Conservation (phyloP, 331 rosid genomes). For the Malus hybrid region DNA sequence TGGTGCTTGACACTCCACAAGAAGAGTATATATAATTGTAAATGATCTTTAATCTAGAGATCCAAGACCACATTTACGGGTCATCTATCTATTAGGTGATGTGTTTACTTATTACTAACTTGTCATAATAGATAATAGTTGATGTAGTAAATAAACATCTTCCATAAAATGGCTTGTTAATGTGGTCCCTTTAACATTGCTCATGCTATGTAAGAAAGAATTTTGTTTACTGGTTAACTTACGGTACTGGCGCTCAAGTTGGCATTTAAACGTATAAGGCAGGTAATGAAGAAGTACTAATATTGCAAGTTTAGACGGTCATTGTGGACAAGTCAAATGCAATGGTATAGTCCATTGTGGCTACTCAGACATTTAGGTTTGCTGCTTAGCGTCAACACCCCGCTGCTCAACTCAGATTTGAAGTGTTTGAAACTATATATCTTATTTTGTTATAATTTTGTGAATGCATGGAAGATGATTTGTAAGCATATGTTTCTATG, state of each 20-base stretch:
- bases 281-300: neutral
- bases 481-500: neutral
- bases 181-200: too few species aligned
- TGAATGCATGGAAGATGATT: neutral
- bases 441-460: neutral
- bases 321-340: neutral
- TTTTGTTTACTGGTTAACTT: too few species aligned
- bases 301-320: neutral
- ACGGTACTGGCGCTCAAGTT: neutral
- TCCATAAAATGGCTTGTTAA: too few species aligned
- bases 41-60: too few species aligned
- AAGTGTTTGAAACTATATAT: neutral
- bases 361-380: neutral
- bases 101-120: too few species aligned
- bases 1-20: too few species aligned
- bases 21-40: too few species aligned
- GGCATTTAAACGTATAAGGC: neutral
- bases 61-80: too few species aligned
- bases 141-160: too few species aligned
- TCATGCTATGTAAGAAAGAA: too few species aligned
- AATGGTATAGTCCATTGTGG: constrained; percentile 1
- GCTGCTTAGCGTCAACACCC: neutral
- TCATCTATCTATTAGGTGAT: too few species aligned
- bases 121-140: too few species aligned
- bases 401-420: neutral